Evolutionary conservation across 345 rosid genomes (phyloP), one percentile per base, ranked within the genome.

Genomic region (Litchi chinensis): DNA sequence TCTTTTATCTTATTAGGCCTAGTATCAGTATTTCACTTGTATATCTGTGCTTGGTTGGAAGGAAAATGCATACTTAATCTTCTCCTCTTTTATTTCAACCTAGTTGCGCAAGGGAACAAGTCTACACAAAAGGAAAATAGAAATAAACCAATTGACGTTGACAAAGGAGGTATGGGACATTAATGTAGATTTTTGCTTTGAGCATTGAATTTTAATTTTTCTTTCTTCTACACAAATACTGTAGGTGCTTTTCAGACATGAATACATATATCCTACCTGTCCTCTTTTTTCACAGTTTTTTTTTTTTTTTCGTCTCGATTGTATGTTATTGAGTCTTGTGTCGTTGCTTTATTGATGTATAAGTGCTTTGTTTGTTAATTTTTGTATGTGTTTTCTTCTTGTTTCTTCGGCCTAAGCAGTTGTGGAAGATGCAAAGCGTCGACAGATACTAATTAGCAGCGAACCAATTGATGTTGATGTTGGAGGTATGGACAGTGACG

Each of bases 81-180:
- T 59, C 11, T 24, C n/a, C 24, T 10, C 5, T 79, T 26, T 66
- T 7, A 24, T 21, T 54, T 6, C 65, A 65, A 28, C 74, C 48
- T 37, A 84, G 89, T 84, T 79, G 43, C 79, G 26, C 77, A 43
- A n/a, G 57, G 68, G 48, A 15, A 41, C 28, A 65, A 43, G 69
- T 18, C 65, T 59, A 44, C 9, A 21, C 56, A 66, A 46, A 66
- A 52, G 28, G 74, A 54, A 66, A 70, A 59, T 73, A 70, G 77
- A 44, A 76, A 8, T 43, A 71, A 32, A 56, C 62, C 74, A 39
- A 70, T 77, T 37, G 80, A 79, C 65, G 71, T 85, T 81, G 78
- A 79, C 65, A 2, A 44, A 0, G 76, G 75, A 59, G 75, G 78
- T 68, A 74, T 50, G 44, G n/a, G 46, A 39, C 28, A 21, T 22